These are phyloP conservation scores for Colletotrichum nymphaeae DNA, from an alignment of 2,329 filamentous ascomycete species.

Conservation along the genomic window DNA sequence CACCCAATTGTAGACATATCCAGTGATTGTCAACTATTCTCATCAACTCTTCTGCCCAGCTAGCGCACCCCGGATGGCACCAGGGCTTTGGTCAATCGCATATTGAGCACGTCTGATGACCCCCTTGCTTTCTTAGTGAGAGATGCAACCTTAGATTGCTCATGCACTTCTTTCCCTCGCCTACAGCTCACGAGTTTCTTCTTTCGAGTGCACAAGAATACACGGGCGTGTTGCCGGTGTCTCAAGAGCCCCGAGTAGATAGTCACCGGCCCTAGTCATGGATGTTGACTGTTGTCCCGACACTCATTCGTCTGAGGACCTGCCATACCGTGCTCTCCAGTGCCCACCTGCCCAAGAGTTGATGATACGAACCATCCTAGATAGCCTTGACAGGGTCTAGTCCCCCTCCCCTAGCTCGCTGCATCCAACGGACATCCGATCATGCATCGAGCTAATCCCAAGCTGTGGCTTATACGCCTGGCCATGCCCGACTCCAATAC, in stretches of 20 bases:
- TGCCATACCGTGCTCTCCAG: background rate
- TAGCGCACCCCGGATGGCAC: constrained; percentile 3
- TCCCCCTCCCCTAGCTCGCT: constrained; percentile 4
- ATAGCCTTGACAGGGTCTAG: constrained; percentile 19
- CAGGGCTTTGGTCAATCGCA: background rate
- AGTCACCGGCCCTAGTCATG: background rate
- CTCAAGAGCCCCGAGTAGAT: background rate
- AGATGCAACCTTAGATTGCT: background rate
- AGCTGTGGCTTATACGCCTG: constrained; percentile 25
- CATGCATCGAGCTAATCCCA: constrained; percentile 17
- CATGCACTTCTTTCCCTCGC: background rate
- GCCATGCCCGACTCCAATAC: constrained; percentile 7
- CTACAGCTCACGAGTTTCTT: background rate
- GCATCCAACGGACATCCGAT: constrained; percentile 31
- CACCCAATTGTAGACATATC: background rate
- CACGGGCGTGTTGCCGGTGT: constrained; percentile 9
- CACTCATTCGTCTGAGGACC: constrained; percentile 12
- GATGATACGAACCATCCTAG: constrained; percentile 9
- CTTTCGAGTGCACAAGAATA: background rate
- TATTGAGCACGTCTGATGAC: background rate
- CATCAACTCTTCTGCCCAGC: background rate
- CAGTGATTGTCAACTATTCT: background rate
- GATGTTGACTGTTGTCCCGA: background rate
- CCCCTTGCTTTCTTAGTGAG: background rate
- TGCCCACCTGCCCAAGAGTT: background rate